Evolutionary conservation across 192 early-diverging fungal genomes (phyloP), one percentile per base, ranked within the genome.

Genomic region (Ramicandelaber brevisporus): DNA sequence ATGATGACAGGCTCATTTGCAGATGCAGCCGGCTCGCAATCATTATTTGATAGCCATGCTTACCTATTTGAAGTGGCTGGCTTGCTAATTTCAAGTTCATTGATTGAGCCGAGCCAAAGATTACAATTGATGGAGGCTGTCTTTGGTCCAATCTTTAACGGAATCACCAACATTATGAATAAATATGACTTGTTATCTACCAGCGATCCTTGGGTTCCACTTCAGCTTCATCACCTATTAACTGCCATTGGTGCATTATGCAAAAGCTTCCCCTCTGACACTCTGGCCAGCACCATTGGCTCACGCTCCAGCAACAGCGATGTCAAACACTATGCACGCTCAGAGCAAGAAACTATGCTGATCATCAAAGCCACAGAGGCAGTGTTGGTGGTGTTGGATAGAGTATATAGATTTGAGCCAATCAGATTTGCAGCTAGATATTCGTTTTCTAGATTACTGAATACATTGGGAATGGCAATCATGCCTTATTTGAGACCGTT

Each of bases 51-150:
- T 37, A 71, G 69, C 30, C 84, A 90, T 47, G 42, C 80, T 15
- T 89, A 75, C 46, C 41, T 90, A 20, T 90, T 86, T 57, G 88
- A 95, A 46, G 69, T 82, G 5, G 78, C 77, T 35, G 88, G 88
- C n/a, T 60, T 73, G 23, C 52, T 90, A 48, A 88, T 90, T 43
- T 73, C 88, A n/a, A 48, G 68, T 14, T 67, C 75, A 9, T 51
- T 39, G 33, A 50, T 81, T 26, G 58, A 70, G 23, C 45, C 56
- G 19, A 51, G 56, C 20, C 65, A 67, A 28, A 81, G 86, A 57
- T 61, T 65, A 37, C 62, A 78, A 38, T 37, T 38, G 16, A 46
- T 61, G 8, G 44, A 83, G 57, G 66, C 61, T 25, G 55, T 84
- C 29, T 51, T 88, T 34, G 59, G 53, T 23, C 84, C 86, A 17